A percentile compares a stretch with the other conserved stretches of the same genome.
Conservation (phyloP, 176 grass and related monocot species). For the Dactylis glomerata region DNA sequence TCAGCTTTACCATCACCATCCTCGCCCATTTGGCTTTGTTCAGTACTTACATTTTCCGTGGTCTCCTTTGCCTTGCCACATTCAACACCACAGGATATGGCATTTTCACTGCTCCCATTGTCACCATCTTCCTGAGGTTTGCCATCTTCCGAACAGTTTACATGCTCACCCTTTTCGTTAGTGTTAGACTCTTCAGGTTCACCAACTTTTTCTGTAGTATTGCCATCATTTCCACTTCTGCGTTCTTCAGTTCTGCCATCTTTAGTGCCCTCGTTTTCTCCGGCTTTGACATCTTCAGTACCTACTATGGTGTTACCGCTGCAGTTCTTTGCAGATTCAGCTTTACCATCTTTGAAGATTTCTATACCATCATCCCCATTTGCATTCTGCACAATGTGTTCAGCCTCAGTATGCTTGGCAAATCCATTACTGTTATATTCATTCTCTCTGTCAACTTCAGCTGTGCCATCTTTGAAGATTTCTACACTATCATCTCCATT, state of each 20-base stretch:
- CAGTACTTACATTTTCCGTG: not conserved
- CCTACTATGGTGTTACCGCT: not conserved
- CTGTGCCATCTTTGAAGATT: not conserved
- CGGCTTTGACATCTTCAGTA: constrained; percentile 15
- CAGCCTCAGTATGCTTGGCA: not conserved
- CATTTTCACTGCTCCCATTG: not conserved
- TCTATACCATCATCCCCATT: not conserved
- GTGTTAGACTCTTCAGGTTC: not conserved
- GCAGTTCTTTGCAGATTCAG: not conserved
- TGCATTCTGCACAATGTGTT: not conserved
- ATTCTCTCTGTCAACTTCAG: not conserved
- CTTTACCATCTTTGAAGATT: not conserved
- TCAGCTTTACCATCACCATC: not conserved
- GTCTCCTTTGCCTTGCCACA: not conserved
- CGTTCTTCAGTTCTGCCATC: not conserved
- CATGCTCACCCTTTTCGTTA: not conserved
- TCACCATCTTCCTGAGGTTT: constrained; percentile 18
- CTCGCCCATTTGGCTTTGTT: not conserved
- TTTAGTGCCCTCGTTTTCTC: constrained; percentile 14
- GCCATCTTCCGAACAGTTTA: not conserved
- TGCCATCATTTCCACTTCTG: not conserved
- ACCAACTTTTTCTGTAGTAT: not conserved
- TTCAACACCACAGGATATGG: not conserved
- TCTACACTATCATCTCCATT: not conserved
- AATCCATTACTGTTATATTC: not conserved